Evolutionary conservation across 208 protist genomes (phyloP).

Genomic region (Trypanosoma boissoni): DNA sequence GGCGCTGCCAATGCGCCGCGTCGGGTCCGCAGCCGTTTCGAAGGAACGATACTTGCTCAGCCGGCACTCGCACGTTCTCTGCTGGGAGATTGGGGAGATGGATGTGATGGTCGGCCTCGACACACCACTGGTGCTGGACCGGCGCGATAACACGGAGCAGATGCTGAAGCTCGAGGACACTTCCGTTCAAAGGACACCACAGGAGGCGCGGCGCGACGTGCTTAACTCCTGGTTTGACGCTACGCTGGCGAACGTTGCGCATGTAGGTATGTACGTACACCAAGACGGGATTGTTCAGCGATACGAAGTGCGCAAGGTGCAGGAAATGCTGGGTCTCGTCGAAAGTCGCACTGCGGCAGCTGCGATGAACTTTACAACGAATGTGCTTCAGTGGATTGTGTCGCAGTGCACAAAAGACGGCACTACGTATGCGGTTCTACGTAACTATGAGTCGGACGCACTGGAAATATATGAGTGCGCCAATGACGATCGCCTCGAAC

Average conservation of each 20-base stretch:
- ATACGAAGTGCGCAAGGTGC: conserved; percentile 64
- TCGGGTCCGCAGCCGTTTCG: conserved; percentile 25
- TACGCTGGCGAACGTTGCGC: conserved; percentile 71
- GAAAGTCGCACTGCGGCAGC: conserved; percentile 62
- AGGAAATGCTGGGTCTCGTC: conserved; percentile 61
- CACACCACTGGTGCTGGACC: conserved; percentile 68
- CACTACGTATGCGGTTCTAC: conserved; percentile 62
- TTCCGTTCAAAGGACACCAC: conserved; percentile 23
- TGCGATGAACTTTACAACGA: conserved; percentile 83
- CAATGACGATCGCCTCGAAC: conserved; percentile 20
- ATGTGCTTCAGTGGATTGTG: conserved; percentile 75
- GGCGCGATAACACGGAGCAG: conserved; percentile 59
- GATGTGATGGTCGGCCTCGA: conserved; percentile 81
- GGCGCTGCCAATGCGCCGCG: conserved; percentile 27
- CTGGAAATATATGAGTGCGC: conserved; percentile 75
- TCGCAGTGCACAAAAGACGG: conserved; percentile 57
- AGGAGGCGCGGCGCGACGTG: conserved; percentile 45
- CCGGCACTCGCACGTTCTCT: conserved; percentile 66
- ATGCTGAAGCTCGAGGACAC: conserved; percentile 55
- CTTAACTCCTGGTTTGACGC: conserved; percentile 83
- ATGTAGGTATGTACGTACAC: conserved; percentile 80
- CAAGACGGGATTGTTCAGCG: conserved; percentile 69
- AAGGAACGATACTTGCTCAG: conserved; percentile 21
- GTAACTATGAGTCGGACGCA: conserved; percentile 43
- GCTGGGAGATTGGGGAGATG: conserved; percentile 67